Conservation (phyloP, 345 rosid genomes). For the Clarkia xantiana region DNA sequence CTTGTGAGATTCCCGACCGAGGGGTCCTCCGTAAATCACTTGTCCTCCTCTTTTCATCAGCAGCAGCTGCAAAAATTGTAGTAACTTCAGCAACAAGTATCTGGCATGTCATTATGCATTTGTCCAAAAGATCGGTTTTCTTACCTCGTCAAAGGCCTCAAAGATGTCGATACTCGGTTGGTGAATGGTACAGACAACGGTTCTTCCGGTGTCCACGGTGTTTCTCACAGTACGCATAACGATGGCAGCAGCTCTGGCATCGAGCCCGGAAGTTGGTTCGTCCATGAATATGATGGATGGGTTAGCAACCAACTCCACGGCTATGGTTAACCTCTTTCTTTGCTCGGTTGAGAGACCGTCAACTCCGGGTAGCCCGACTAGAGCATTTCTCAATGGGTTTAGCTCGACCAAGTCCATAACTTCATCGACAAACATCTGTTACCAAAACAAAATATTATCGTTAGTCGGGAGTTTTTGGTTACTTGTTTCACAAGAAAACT, state of each 20-base stretch:
- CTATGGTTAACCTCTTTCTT: constrained; percentile 16
- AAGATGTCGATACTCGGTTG: constrained; percentile 18
- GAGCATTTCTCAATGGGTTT: constrained; percentile 12
- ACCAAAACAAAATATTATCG: not conserved
- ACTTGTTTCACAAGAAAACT: too few species aligned
- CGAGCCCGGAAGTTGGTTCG: too few species aligned
- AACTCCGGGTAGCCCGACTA: constrained; percentile 20
- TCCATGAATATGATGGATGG: too few species aligned
- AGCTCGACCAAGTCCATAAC: constrained; percentile 21
- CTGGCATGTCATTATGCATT: not conserved
- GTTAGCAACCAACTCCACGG: constrained; percentile 15
- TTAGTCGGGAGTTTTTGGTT: not conserved
- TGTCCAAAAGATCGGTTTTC: not conserved
- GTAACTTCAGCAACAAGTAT: not conserved
- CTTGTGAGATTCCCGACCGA: constrained; percentile 20
- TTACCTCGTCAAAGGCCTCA: constrained; percentile 18
- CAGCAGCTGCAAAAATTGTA: constrained; percentile 14
- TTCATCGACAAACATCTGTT: constrained; percentile 19
- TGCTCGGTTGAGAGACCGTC: constrained; percentile 19
- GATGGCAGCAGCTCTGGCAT: too few species aligned
- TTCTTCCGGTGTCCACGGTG: too few species aligned
- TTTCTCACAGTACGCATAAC: too few species aligned
- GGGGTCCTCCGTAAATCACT: constrained; percentile 22
- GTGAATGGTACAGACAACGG: too few species aligned
- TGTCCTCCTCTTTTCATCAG: constrained; percentile 26